Conservation (phyloP, 2,329 filamentous ascomycete genomes). For the Ophiosphaerella korrae region DNA sequence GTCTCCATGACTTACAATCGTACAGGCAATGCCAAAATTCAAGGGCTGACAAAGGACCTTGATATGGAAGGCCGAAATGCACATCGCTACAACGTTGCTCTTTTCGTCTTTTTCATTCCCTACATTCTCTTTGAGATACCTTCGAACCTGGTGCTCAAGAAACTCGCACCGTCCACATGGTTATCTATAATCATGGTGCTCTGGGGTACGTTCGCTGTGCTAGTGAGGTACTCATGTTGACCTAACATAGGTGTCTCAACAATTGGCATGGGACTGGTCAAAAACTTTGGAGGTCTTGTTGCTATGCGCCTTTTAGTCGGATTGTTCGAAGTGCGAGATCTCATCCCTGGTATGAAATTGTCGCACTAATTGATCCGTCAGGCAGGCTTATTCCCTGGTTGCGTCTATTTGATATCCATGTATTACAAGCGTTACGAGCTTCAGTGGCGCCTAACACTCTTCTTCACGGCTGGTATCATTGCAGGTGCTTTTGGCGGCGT, state of each 20-base stretch:
- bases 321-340: slow-evolving; percentile 45
- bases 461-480: slow-evolving; percentile 49
- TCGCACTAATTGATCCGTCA: too few relatives aligned
- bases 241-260: slow-evolving; percentile 40
- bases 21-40: slow-evolving; percentile 49
- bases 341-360: slow-evolving; percentile 25
- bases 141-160: slow-evolving; percentile 48
- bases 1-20: background rate
- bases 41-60: slow-evolving; percentile 47
- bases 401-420: slow-evolving; percentile 42
- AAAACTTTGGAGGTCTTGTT: slow-evolving; percentile 54
- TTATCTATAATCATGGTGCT: slow-evolving; percentile 45
- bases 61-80: slow-evolving; percentile 40
- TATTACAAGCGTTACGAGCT: slow-evolving; percentile 53
- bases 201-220: slow-evolving; percentile 36
- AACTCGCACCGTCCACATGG: slow-evolving; percentile 47
- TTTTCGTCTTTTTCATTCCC: slow-evolving; percentile 48
- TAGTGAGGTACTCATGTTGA: background rate
- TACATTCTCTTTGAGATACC: slow-evolving; percentile 47
- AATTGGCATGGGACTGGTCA: slow-evolving; percentile 54
- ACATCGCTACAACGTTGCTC: slow-evolving; percentile 43
- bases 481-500: slow-evolving; percentile 50
- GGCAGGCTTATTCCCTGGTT: slow-evolving; percentile 16
- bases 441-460: slow-evolving; percentile 49
- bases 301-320: slow-evolving; percentile 51